Percentiles rank a stretch among this genome's conserved stretches.
Conservation (phyloP, 805 yeast species). For the Candida ortonii region DNA sequence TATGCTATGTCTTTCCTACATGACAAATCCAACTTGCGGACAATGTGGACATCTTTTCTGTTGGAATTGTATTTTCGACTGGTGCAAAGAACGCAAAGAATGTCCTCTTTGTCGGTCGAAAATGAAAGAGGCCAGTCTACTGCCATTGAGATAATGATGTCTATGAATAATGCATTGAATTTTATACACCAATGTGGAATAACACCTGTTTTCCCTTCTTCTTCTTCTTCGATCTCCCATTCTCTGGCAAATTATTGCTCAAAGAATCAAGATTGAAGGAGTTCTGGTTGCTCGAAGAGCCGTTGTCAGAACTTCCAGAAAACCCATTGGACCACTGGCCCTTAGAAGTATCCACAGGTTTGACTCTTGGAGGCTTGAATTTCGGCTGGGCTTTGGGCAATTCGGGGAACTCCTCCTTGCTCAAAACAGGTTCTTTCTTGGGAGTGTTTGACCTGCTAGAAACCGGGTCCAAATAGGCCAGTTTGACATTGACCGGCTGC, state of each 20-base stretch:
- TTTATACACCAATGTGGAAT: conserved; percentile 47
- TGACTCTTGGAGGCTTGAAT: conserved; percentile 58
- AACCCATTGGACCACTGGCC: conserved; percentile 34
- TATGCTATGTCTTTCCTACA: conserved; percentile 75
- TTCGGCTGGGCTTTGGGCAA: conserved; percentile 39
- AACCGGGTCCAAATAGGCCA: conserved; percentile 14
- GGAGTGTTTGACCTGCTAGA: conserved; percentile 1
- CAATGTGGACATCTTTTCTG: conserved; percentile 92
- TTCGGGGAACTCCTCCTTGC: conserved; percentile 31
- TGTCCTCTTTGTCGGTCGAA: conserved; percentile 88
- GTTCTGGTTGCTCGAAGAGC: conserved; percentile 11
- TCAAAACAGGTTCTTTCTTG: conserved; percentile 8
- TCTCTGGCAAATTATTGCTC: conserved; percentile 19
- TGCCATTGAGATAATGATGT: conserved; percentile 47
- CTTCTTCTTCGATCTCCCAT: conserved; percentile 36
- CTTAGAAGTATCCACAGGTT: conserved; percentile 37
- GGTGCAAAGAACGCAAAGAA: conserved; percentile 85
- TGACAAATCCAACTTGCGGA: conserved; percentile 81
- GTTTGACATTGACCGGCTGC: conserved; percentile 10
- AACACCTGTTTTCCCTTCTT: conserved; percentile 53
- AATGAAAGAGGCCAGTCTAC: conserved; percentile 57
- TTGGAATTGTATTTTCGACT: conserved; percentile 85
- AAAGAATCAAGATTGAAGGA: conserved; percentile 23
- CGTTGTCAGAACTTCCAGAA: conserved; percentile 1
- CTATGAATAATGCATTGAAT: background rate